Evolutionary conservation across 176 grass and related monocot genomes (phyloP).

Genomic region (Urochloa ruziziensis): DNA sequence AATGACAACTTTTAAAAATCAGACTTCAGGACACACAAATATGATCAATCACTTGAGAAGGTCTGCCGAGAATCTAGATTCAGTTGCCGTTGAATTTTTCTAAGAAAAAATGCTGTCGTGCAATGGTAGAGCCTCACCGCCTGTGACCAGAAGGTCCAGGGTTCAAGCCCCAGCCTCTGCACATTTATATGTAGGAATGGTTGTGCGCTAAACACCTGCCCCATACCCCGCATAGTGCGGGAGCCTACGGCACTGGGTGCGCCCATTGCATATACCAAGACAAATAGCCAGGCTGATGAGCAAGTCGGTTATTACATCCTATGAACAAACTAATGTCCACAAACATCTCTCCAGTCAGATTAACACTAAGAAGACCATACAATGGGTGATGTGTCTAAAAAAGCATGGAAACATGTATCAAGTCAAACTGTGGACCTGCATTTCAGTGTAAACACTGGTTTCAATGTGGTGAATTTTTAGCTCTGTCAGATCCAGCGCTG

Average conservation of each 20-base stretch:
- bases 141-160: too few species aligned
- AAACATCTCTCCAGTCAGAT: neutral
- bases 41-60: neutral
- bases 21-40: neutral
- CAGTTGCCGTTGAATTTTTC: neutral
- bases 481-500: neutral
- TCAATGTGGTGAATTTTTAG: neutral
- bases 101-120: too few species aligned
- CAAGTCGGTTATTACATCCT: neutral
- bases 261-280: neutral
- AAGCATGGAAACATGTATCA: neutral
- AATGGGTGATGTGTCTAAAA: neutral
- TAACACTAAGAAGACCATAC: neutral
- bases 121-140: too few species aligned
- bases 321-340: neutral
- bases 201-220: too few species aligned
- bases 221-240: too few species aligned
- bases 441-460: neutral
- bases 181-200: too few species aligned
- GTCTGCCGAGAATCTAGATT: neutral
- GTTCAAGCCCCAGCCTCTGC: too few species aligned
- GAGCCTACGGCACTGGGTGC: too few species aligned
- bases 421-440: neutral
- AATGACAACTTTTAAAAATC: neutral
- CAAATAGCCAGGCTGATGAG: neutral